A percentile compares a stretch with the other conserved stretches of the same genome.
These are phyloP conservation scores for Rhizodiscina lignyota DNA, from an alignment of 495 filamentous ascomycete species.

Conservation along the genomic window DNA sequence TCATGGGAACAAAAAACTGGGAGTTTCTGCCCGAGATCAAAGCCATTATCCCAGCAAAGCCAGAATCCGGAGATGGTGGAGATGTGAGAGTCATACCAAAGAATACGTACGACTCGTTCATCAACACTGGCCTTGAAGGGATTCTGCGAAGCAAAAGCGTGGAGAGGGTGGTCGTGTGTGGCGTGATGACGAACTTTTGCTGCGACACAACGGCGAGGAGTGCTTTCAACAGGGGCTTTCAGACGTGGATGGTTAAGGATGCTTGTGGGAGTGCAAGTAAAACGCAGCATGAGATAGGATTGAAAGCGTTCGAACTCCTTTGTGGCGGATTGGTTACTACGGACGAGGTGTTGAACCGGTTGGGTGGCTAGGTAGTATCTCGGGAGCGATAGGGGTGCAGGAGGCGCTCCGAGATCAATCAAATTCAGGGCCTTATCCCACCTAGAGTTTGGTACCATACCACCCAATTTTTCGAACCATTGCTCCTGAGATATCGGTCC, in stretches of 20 bases:
- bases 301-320: conserved; percentile 19
- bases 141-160: conserved; percentile 8
- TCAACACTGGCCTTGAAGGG: conserved; percentile 11
- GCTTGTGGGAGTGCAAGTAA: conserved; percentile 20
- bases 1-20: conserved; percentile 15
- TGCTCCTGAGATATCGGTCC: no score
- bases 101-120: conserved; percentile 17
- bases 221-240: conserved; percentile 27
- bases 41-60: conserved; percentile 4
- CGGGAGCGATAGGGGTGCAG: no score
- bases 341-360: conserved; percentile 14
- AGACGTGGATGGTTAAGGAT: conserved; percentile 26
- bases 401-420: no score
- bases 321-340: conserved; percentile 22
- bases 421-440: no score
- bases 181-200: conserved; percentile 30
- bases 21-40: conserved; percentile 20
- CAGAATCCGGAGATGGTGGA: background rate
- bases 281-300: conserved; percentile 18
- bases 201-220: conserved; percentile 24
- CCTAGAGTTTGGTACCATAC: no score
- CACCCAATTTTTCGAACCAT: no score
- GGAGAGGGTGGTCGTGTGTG: conserved; percentile 22
- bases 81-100: conserved; percentile 7
- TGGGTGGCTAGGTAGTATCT: no score